Percentiles rank a stretch among this genome's conserved stretches.
Evolutionary conservation across 2,329 filamentous ascomycete species (phyloP).

Genomic region (Metarhizium humberi): DNA sequence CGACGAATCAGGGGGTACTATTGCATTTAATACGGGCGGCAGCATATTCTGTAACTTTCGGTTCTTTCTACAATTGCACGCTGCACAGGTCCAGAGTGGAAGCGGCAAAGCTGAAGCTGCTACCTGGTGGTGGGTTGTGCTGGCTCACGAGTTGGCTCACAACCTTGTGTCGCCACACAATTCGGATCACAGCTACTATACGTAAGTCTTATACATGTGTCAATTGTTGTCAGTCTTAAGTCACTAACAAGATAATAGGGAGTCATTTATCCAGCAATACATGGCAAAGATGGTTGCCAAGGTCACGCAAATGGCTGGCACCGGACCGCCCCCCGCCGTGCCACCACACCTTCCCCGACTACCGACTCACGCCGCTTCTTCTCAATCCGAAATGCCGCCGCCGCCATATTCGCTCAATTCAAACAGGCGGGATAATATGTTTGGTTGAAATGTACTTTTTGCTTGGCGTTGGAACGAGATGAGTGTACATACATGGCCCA

Average conservation of each 20-base stretch:
- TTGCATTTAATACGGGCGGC: slow-evolving; percentile 84
- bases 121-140: slow-evolving; percentile 89
- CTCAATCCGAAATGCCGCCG: slow-evolving; percentile 6
- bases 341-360: slow-evolving; percentile 4
- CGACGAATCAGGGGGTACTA: slow-evolving; percentile 67
- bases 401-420: slow-evolving; percentile 12
- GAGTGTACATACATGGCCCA: background rate
- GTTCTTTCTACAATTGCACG: slow-evolving; percentile 76
- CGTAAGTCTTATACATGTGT: slow-evolving; percentile 32
- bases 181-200: slow-evolving; percentile 74
- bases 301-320: slow-evolving; percentile 26
- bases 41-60: slow-evolving; percentile 90
- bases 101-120: slow-evolving; percentile 55
- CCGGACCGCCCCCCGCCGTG: slow-evolving; percentile 1
- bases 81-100: slow-evolving; percentile 31
- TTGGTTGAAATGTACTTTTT: slow-evolving; percentile 4
- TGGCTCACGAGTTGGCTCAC: slow-evolving; percentile 92
- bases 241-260: slow-evolving; percentile 30
- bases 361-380: slow-evolving; percentile 6
- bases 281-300: slow-evolving; percentile 60
- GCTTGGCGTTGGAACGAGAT: background rate
- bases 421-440: slow-evolving; percentile 7
- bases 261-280: slow-evolving; percentile 71
- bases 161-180: slow-evolving; percentile 77
- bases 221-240: background rate